These are phyloP conservation scores for Chaetomiaceae sp. DNA, from an alignment of 2,329 filamentous ascomycete species.

Conservation along the genomic window DNA sequence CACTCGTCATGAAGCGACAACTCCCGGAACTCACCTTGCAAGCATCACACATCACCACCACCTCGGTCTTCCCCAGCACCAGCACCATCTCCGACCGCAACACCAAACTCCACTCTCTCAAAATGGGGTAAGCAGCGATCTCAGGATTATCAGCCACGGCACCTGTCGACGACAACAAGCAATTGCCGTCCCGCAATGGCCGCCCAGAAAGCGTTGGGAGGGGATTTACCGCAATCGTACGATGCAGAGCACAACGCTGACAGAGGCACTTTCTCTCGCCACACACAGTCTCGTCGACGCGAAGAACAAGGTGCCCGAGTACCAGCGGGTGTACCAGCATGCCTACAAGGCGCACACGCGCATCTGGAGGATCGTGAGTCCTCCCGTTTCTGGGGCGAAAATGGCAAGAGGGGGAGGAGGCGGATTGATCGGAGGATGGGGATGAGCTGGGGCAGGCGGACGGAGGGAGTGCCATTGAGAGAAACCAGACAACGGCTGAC, in stretches of 20 bases:
- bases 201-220: not conserved
- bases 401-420: not conserved
- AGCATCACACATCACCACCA: conserved; percentile 14
- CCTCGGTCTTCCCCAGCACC: not conserved
- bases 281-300: conserved; percentile 57
- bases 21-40: conserved; percentile 2
- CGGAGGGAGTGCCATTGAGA: not conserved
- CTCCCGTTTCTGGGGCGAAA: not conserved
- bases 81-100: not conserved
- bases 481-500: conserved; percentile 21
- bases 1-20: conserved; percentile 5
- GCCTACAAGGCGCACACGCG: conserved; percentile 65
- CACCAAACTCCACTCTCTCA: conserved; percentile 13
- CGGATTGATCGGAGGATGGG: conserved; percentile 4
- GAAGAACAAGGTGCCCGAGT: conserved; percentile 69
- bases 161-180: not conserved
- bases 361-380: conserved; percentile 73
- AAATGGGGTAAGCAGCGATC: conserved; percentile 19
- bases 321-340: conserved; percentile 71
- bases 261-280: conserved; percentile 7
- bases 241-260: conserved; percentile 28
- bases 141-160: not conserved
- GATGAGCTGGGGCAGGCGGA: not conserved
- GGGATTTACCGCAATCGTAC: conserved; percentile 16
- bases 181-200: not conserved